These are phyloP conservation scores for Fermentozyma sake DNA, from an alignment of 1,139 yeast species.

Conservation along the genomic window DNA sequence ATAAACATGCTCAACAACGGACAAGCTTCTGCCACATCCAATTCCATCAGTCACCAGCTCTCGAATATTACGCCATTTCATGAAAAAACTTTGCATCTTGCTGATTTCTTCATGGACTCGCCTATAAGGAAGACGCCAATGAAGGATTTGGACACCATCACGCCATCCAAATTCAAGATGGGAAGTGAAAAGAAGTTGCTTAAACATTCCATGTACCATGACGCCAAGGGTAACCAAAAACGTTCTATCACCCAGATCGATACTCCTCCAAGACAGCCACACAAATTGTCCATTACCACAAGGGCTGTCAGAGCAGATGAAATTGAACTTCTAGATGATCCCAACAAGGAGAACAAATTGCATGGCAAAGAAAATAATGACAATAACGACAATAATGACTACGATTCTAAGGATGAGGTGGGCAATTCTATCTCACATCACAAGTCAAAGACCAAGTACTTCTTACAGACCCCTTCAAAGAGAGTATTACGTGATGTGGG, in stretches of 20 bases:
- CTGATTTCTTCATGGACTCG: conserved; percentile 44
- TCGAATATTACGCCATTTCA: conserved; percentile 40
- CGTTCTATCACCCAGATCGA: conserved; percentile 35
- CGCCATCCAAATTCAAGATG: conserved; percentile 39
- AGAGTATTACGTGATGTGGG: conserved; percentile 24
- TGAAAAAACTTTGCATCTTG: conserved; percentile 39
- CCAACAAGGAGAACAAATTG: conserved; percentile 8
- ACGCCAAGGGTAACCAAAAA: conserved; percentile 25
- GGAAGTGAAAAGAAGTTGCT: conserved; percentile 17
- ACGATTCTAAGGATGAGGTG: conserved; percentile 9
- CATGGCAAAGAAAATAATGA: conserved; percentile 5
- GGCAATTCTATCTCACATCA: too few relatives aligned
- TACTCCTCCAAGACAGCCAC: conserved; percentile 40
- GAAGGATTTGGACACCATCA: conserved; percentile 36
- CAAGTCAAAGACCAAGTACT: conserved; percentile 7
- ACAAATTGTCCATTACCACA: conserved; percentile 24
- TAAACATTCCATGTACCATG: conserved; percentile 17
- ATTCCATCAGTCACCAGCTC: conserved; percentile 14
- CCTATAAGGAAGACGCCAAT: conserved; percentile 33
- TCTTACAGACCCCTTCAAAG: conserved; percentile 32
- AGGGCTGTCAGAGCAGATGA: conserved; percentile 12
- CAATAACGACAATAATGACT: conserved; percentile 9
- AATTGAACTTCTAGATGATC: conserved; percentile 5
- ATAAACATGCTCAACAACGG: conserved; percentile 18
- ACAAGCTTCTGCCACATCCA: conserved; percentile 11